A percentile compares a stretch with the other conserved stretches of the same genome.
Evolutionary conservation across 306 rosid genomes (phyloP).

Genomic region (Cucurbita moschata): DNA sequence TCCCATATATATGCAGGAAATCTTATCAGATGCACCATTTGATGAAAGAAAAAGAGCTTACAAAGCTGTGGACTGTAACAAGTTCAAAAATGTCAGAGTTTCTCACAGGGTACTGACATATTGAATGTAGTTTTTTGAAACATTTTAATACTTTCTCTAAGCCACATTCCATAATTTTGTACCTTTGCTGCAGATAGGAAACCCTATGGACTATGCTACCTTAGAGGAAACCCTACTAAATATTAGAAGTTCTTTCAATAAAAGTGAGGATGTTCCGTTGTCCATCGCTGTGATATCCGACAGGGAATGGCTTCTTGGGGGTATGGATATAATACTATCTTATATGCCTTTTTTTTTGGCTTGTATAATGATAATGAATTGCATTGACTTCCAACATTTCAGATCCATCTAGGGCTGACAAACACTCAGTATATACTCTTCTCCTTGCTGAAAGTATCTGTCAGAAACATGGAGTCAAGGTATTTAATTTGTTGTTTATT

Average conservation of each 20-base stretch:
- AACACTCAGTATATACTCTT: constrained; percentile 72
- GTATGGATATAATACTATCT: constrained; percentile 20
- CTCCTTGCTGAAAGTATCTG: constrained; percentile 83
- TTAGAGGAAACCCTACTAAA: constrained; percentile 53
- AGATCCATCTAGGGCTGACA: constrained; percentile 82
- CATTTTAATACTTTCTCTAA: not conserved
- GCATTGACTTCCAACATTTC: constrained; percentile 25
- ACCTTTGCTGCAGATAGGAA: constrained; percentile 46
- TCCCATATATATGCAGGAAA: constrained; percentile 43
- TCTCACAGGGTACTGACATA: constrained; percentile 57
- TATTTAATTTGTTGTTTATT: constrained; percentile 9
- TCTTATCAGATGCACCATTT: constrained; percentile 59
- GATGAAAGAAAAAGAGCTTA: constrained; percentile 46
- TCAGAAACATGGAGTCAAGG: constrained; percentile 69
- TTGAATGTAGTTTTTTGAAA: constrained; percentile 7
- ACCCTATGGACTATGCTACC: constrained; percentile 75
- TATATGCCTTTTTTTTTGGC: not conserved
- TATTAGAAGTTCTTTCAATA: constrained; percentile 43
- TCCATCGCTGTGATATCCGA: constrained; percentile 71
- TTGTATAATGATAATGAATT: constrained; percentile 7
- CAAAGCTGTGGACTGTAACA: constrained; percentile 23
- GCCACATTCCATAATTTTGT: constrained; percentile 7
- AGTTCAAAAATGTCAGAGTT: constrained; percentile 55
- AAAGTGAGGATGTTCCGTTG: constrained; percentile 35
- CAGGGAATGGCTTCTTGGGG: constrained; percentile 84